Percentiles rank a stretch among this genome's conserved stretches.
Conservation (phyloP, 768 basidiomycete species). For the Pholiota molesta region DNA sequence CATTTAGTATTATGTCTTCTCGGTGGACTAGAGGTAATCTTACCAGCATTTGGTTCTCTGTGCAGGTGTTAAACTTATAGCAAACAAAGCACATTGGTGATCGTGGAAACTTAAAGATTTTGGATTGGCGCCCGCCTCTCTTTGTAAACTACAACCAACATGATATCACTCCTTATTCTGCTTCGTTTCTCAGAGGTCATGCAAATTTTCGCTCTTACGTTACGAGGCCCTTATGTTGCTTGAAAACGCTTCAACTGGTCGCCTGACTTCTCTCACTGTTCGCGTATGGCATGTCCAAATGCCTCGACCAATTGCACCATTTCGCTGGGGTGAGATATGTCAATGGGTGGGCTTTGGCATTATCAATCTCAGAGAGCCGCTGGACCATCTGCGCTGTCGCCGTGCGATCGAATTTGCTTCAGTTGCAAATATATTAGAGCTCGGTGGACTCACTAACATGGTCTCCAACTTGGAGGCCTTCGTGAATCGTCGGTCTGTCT, state of each 20-base stretch:
- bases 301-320: background rate
- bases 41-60: background rate
- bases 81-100: too few relatives aligned
- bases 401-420: background rate
- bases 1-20: conserved; percentile 16
- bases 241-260: too few relatives aligned
- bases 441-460: background rate
- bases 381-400: background rate
- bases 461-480: background rate
- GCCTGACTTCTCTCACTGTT: background rate
- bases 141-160: too few relatives aligned
- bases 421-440: background rate
- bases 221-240: too few relatives aligned
- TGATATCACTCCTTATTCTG: too few relatives aligned
- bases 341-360: background rate
- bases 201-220: too few relatives aligned
- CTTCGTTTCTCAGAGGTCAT: too few relatives aligned
- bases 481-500: background rate
- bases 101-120: too few relatives aligned
- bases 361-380: background rate
- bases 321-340: background rate
- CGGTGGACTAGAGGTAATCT: background rate
- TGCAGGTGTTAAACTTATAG: background rate
- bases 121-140: too few relatives aligned
- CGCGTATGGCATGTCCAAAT: conserved; percentile 1